These are phyloP conservation scores for Nicotiana rustica DNA, from an alignment of 305 asterid genomes.

Conservation along the genomic window DNA sequence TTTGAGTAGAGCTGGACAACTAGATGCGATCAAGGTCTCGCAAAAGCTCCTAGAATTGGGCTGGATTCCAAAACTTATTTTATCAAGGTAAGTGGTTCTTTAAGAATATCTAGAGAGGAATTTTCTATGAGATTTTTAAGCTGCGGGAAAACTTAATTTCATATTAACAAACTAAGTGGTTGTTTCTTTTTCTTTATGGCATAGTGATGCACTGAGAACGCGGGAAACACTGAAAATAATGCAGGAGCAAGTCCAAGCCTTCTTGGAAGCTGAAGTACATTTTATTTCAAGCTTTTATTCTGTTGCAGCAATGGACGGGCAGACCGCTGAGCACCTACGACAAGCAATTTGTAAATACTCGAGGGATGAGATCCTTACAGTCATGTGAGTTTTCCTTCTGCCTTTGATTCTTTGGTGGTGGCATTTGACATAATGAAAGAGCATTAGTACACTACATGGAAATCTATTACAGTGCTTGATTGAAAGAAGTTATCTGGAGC, in stretches of 20 bases:
- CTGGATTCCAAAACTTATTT: slow-evolving; percentile 86
- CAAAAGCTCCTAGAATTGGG: slow-evolving; percentile 75
- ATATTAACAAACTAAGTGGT: slow-evolving; percentile 26
- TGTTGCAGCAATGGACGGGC: slow-evolving; percentile 97
- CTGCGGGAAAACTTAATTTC: background rate
- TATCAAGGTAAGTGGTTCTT: slow-evolving; percentile 67
- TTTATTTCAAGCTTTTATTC: slow-evolving; percentile 92
- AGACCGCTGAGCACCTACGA: slow-evolving; percentile 87
- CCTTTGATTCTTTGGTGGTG: slow-evolving; percentile 35
- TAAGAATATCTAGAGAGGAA: background rate
- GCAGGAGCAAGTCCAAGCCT: slow-evolving; percentile 79
- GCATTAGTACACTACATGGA: background rate
- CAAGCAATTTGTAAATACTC: slow-evolving; percentile 70
- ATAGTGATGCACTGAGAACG: slow-evolving; percentile 87
- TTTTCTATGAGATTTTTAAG: background rate
- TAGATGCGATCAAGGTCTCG: slow-evolving; percentile 74
- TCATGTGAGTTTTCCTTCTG: slow-evolving; percentile 70
- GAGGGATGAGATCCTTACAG: slow-evolving; percentile 68
- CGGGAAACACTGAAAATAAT: slow-evolving; percentile 79
- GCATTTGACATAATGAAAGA: slow-evolving; percentile 5
- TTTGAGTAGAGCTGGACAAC: slow-evolving; percentile 75
- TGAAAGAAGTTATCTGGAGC: too few species aligned
- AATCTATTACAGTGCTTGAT: background rate
- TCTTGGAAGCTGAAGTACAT: slow-evolving; percentile 79
- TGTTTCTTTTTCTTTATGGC: slow-evolving; percentile 29